phyloP scores from a whole-genome alignment of 352 stramenopile species.

The Phytophthora megakarya region DNA sequence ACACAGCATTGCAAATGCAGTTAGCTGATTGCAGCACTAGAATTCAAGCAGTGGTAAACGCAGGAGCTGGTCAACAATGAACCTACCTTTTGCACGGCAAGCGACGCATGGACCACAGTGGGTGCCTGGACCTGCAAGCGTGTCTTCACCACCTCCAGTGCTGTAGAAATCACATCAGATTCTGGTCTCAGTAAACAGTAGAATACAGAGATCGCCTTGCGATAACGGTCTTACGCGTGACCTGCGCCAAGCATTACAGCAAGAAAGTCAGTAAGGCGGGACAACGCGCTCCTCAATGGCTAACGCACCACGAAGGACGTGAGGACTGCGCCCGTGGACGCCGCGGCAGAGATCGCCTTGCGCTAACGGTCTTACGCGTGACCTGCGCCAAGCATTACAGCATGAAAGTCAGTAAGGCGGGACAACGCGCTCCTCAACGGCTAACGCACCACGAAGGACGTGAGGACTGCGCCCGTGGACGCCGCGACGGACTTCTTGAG shows the following conservation, averaged over 20 bases:
- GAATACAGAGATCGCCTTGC: too few species aligned
- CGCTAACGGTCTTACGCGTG: too few species aligned
- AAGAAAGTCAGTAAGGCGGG: neutral
- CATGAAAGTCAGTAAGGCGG: neutral
- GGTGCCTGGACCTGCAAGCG: slow-evolving; percentile 78
- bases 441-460: slow-evolving; percentile 60
- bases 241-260: slow-evolving; percentile 32
- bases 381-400: slow-evolving; percentile 31
- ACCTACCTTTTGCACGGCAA: slow-evolving; percentile 53
- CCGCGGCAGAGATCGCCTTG: too few species aligned
- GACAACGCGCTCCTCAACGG: neutral
- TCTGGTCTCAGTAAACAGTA: neutral
- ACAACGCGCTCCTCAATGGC: neutral
- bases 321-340: slow-evolving; percentile 69
- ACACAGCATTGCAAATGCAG: neutral
- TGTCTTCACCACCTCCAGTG: slow-evolving; percentile 87
- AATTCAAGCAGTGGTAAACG: neutral
- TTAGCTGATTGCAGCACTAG: slow-evolving; percentile 5
- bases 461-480: slow-evolving; percentile 71
- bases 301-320: slow-evolving; percentile 66
- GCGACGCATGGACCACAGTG: slow-evolving; percentile 51
- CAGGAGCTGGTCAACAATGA: neutral
- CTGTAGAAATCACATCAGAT: slow-evolving; percentile 33
- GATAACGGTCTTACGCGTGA: slow-evolving; percentile 68
- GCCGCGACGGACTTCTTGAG: slow-evolving; percentile 68